Evolutionary conservation across 2,329 filamentous ascomycete species (phyloP).

Genomic region (Fusarium sp.): DNA sequence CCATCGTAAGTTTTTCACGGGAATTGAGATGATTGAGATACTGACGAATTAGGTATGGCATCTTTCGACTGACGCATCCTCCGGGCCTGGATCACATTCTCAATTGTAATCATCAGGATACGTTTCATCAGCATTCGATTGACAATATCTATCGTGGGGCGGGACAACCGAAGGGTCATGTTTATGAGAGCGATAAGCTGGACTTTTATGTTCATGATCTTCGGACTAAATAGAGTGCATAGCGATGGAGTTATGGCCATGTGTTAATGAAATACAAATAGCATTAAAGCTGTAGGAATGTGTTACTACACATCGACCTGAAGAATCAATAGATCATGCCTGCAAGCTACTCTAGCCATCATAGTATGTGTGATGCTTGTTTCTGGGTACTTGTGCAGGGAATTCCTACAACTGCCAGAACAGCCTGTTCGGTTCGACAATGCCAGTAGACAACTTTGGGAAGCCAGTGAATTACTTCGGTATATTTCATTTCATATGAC

Average conservation of each 20-base stretch:
- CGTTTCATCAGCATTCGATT: conserved; percentile 82
- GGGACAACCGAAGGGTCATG: conserved; percentile 73
- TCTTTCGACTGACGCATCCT: conserved; percentile 93
- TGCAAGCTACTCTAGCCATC: too few relatives aligned
- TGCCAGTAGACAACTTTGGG: too few relatives aligned
- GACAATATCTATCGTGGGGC: conserved; percentile 84
- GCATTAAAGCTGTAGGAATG: not conserved
- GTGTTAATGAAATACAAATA: not conserved
- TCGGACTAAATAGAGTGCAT: conserved; percentile 51
- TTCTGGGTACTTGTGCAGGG: too few relatives aligned
- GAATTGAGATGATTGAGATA: not conserved
- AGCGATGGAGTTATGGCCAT: conserved; percentile 39
- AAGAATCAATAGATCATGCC: too few relatives aligned
- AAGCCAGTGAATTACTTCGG: too few relatives aligned
- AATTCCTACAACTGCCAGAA: too few relatives aligned
- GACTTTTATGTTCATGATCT: conserved; percentile 71
- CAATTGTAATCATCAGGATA: conserved; percentile 78
- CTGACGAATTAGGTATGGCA: conserved; percentile 75
- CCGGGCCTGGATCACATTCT: conserved; percentile 89
- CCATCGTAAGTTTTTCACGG: conserved; percentile 71
- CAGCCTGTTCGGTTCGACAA: too few relatives aligned
- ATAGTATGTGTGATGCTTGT: too few relatives aligned
- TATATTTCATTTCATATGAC: too few relatives aligned
- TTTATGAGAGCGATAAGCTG: conserved; percentile 74
- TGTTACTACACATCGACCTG: not conserved